These are phyloP conservation scores for Phytopythium delawarense DNA, from an alignment of 352 stramenopile genomes.

Conservation along the genomic window DNA sequence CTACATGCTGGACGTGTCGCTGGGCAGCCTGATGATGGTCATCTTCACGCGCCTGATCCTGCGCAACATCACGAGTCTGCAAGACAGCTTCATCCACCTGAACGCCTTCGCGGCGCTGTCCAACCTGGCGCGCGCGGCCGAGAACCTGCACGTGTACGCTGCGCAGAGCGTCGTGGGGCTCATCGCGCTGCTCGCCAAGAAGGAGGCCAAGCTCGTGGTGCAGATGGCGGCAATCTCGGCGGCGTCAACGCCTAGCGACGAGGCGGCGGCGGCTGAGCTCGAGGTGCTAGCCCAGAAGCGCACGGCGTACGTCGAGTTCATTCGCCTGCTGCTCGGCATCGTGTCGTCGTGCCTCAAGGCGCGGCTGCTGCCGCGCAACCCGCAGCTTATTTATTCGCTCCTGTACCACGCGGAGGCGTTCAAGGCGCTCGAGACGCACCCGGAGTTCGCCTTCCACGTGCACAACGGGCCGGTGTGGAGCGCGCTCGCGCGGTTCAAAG, in stretches of 20 bases:
- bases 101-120: constrained; percentile 71
- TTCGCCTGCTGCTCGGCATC: constrained; percentile 60
- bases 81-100: constrained; percentile 76
- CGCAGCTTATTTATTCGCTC: constrained; percentile 86
- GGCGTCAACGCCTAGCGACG: neutral
- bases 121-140: constrained; percentile 65
- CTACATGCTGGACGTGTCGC: constrained; percentile 71
- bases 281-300: constrained; percentile 51
- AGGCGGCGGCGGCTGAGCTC: constrained; percentile 17
- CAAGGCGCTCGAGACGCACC: constrained; percentile 41
- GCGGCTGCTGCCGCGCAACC: constrained; percentile 61
- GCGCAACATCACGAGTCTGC: constrained; percentile 77
- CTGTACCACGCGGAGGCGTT: constrained; percentile 69
- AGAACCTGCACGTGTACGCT: constrained; percentile 72
- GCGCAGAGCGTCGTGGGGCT: constrained; percentile 63
- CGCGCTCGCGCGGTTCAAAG: constrained; percentile 57
- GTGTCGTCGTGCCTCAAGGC: constrained; percentile 64
- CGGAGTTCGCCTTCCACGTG: constrained; percentile 53
- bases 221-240: constrained; percentile 33
- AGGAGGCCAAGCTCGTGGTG: constrained; percentile 50
- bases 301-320: constrained; percentile 73
- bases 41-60: constrained; percentile 74
- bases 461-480: constrained; percentile 62
- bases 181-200: constrained; percentile 76
- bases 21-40: constrained; percentile 73